Base-by-base conservation (phyloP, 164 flowering plant species). In the Akebia trifoliata region DNA sequence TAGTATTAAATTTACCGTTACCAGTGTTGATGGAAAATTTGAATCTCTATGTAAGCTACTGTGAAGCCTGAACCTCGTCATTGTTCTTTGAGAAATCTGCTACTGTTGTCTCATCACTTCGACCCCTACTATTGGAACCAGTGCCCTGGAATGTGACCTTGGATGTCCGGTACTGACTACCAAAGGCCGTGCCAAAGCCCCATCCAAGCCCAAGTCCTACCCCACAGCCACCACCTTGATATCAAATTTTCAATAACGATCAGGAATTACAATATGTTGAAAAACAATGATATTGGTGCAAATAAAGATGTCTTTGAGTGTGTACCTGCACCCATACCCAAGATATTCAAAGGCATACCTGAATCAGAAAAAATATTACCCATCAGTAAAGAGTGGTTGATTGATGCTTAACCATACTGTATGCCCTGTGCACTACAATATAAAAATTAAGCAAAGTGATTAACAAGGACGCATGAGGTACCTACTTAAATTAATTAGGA, bases 161-260 rank as follows among this genome's bases (percentile, higher is more conserved):
- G 17, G 86, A 74, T 50, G 83, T 73, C 24, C 85, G 74, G 57
- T 91, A 86, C 59, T 83, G 78, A 50, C 95, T 77, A 3, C 97
- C 98, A 69, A 72, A 88, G 49, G 83, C 98, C 52, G 84, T 44
- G 45, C 98, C 96, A 64, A 91, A 91, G 28, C 98, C 96, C 98
- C 98, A 91, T 36, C 96, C 98, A 56, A 91, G 83, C 63, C 98
- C 98, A 24, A 91, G 51, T 26, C 98, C 98, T 29, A 91, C 68
- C 28, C 98, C 98, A 75, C 96, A 91, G 48, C 98, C 98, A 47
- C 95, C 98, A 61, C 98, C 96, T 86, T 63, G 61, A 70, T 8
- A 68, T 50, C 12, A 49, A 67, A 55, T 37, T 12, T 35, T 21
- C 26, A 49, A 60, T 18, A 20, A 40, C 17, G 25, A 21, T 40